Conservation (phyloP, 257 asterid genomes). For the Solanum sejunctum region DNA sequence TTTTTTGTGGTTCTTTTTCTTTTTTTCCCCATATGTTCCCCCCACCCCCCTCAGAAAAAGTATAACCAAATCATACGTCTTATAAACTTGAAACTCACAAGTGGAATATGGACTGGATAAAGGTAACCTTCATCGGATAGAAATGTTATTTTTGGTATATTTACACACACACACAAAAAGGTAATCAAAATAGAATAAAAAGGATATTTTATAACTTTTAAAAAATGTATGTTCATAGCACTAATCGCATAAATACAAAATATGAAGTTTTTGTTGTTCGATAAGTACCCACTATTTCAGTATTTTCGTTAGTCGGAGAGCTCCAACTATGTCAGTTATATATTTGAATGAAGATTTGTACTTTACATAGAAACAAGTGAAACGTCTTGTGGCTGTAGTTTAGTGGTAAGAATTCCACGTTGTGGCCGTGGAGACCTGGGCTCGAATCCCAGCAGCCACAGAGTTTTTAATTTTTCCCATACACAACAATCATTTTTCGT, state of each 20-base stretch:
- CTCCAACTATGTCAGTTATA: too few species aligned
- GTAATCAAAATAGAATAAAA: not conserved
- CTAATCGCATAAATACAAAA: not conserved
- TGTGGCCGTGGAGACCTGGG: constrained; percentile 99
- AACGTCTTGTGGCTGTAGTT: constrained; percentile 62
- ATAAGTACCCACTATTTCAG: not conserved
- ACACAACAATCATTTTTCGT: not conserved
- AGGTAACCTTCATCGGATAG: too few species aligned
- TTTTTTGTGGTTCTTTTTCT: too few species aligned
- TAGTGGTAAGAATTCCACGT: constrained; percentile 98
- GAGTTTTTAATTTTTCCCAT: too few species aligned
- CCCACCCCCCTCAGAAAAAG: too few species aligned
- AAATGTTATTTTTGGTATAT: not conserved
- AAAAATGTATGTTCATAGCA: not conserved
- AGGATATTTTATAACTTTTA: not conserved
- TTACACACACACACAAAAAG: too few species aligned
- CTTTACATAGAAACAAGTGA: too few species aligned
- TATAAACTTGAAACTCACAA: not conserved
- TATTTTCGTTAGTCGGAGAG: not conserved
- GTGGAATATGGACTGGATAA: too few species aligned
- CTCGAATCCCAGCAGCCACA: constrained; percentile 99
- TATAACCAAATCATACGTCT: not conserved
- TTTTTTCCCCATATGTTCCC: too few species aligned
- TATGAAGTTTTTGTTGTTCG: not conserved
- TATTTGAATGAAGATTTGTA: too few species aligned